phyloP scores from a whole-genome alignment of 2,329 filamentous ascomycete species.

The Lasiodiplodia sp. region DNA sequence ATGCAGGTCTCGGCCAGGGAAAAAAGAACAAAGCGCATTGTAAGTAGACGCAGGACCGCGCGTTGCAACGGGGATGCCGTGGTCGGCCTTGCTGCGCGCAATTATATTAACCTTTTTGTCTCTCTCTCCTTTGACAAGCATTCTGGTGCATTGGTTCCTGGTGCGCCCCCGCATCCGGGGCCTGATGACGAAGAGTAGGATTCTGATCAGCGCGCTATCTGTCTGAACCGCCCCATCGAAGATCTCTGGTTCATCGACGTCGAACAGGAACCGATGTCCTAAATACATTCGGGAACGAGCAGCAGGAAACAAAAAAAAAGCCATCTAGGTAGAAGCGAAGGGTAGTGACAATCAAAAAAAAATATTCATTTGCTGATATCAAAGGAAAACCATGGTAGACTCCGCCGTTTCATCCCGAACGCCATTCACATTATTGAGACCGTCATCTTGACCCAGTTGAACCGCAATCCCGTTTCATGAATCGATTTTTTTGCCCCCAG shows the following conservation, averaged over 20 bases:
- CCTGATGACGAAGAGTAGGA: too few relatives aligned
- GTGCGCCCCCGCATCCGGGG: too few relatives aligned
- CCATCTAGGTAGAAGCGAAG: not conserved
- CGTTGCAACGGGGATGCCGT: too few relatives aligned
- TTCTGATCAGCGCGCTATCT: not conserved
- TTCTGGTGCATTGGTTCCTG: too few relatives aligned
- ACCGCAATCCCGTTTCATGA: not conserved
- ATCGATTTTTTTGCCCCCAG: not conserved
- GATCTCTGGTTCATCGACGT: not conserved
- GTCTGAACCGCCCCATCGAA: not conserved
- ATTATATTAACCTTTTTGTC: too few relatives aligned
- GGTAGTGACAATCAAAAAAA: not conserved
- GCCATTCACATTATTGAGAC: conserved; percentile 6
- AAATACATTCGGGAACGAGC: not conserved
- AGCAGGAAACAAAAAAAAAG: not conserved
- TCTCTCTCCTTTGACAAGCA: too few relatives aligned
- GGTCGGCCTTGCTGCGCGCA: too few relatives aligned
- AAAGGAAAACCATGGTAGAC: not conserved
- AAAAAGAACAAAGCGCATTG: too few relatives aligned
- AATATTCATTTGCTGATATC: conserved; percentile 3
- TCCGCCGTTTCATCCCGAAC: conserved; percentile 16
- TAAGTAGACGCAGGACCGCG: too few relatives aligned
- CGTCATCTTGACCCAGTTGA: conserved; percentile 6
- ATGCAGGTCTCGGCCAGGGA: too few relatives aligned
- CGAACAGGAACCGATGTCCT: not conserved